Evolutionary conservation across 1,284 basidiomycete species (phyloP).

Genomic region (Erythrobasidium hasegawianum): DNA sequence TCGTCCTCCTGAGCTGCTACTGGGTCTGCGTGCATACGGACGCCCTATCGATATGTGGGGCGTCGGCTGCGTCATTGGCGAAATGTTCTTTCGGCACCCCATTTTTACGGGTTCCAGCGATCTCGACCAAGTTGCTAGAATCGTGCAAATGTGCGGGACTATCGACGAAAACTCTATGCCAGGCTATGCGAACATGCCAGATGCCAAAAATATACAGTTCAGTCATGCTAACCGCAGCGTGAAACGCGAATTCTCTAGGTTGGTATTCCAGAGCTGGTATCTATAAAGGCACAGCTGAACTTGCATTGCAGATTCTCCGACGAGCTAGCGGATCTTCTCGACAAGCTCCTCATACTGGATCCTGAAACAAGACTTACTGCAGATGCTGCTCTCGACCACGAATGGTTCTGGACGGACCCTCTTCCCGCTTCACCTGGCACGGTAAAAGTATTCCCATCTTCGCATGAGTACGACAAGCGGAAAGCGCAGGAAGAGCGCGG

Average conservation of each 20-base stretch:
- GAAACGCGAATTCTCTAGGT: constrained; percentile 30
- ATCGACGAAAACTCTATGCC: constrained; percentile 73
- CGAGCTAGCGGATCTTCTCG: constrained; percentile 50
- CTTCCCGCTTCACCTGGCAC: constrained; percentile 20
- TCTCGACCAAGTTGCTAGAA: constrained; percentile 82
- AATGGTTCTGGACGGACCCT: constrained; percentile 65
- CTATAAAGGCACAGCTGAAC: background rate
- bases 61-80: constrained; percentile 90
- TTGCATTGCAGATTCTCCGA: constrained; percentile 8
- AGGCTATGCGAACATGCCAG: constrained; percentile 60
- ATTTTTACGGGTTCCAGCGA: constrained; percentile 85
- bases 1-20: constrained; percentile 86
- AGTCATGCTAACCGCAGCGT: constrained; percentile 8
- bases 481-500: constrained; percentile 15
- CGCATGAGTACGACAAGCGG: constrained; percentile 32
- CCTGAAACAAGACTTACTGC: constrained; percentile 56
- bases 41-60: constrained; percentile 98
- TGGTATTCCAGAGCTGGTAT: background rate
- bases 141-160: constrained; percentile 82
- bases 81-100: constrained; percentile 86
- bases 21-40: constrained; percentile 82
- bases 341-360: constrained; percentile 54
- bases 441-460: constrained; percentile 21
- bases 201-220: constrained; percentile 13
- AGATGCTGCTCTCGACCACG: constrained; percentile 53